phyloP scores from a whole-genome alignment of 805 yeast genomes.

The Teunomyces panamensis region DNA sequence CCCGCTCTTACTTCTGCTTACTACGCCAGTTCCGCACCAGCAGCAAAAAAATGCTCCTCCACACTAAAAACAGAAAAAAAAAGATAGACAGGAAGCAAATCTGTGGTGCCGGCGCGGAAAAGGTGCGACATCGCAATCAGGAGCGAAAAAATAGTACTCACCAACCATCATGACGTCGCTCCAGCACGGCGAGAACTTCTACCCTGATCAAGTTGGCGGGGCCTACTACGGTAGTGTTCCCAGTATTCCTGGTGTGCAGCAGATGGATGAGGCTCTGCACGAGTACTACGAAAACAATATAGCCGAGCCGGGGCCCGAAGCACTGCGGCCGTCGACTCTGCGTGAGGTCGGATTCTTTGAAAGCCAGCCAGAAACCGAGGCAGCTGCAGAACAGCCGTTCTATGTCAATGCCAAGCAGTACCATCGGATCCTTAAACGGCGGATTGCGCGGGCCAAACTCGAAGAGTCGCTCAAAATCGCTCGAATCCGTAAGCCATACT shows the following conservation, averaged over 20 bases:
- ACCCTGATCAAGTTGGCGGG: neutral
- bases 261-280: constrained; percentile 1
- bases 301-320: constrained; percentile 11
- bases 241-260: constrained; percentile 1
- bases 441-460: constrained; percentile 88
- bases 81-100: neutral
- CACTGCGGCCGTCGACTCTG: constrained; percentile 8
- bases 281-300: constrained; percentile 3
- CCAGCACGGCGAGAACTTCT: neutral
- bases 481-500: constrained; percentile 86
- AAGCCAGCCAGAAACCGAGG: constrained; percentile 10
- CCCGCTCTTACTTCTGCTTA: neutral
- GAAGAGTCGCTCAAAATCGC: constrained; percentile 87
- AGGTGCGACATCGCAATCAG: constrained; percentile 9
- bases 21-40: neutral
- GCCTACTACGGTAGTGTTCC: neutral
- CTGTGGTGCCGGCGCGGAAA: neutral
- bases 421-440: constrained; percentile 87
- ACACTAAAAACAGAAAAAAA: neutral
- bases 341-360: constrained; percentile 8
- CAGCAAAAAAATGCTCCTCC: too few relatives aligned
- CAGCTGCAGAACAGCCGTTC: constrained; percentile 75
- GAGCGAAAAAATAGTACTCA: neutral
- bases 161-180: neutral
- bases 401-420: constrained; percentile 98